Base-by-base conservation (phyloP, 148 eudicot genomes). In the Hydrangea macrophylla region DNA sequence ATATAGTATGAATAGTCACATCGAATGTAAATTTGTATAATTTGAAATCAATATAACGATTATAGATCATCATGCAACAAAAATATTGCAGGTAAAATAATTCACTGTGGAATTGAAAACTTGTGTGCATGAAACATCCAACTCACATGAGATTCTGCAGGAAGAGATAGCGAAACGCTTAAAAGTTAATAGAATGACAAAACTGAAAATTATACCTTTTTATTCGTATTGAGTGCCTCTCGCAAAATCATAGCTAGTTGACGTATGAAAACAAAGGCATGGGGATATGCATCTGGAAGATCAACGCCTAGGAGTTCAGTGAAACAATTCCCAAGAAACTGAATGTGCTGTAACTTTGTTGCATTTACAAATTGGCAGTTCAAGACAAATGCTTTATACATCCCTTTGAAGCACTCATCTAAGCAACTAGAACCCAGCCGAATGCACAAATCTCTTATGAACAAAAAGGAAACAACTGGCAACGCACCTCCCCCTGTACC, bases 321-420 rank as follows among this genome's bases (percentile, higher is more conserved):
- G 30, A 91, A 81, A 72, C 97, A 85, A 73, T 89, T 86, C 59
- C 93, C 83, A 28, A 95, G 92, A 83, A 87, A 89, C 60, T 85
- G 86, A 72, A 95, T 75, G 71, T 95, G 99, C 81, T 95, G 92
- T 65, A 95, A 78, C 68, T 89, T 85, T 42, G 86, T 65, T 17
- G 88, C 86, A 75, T 80, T 94, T 28, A 91, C 81, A 65, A 79
- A 85, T 69, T 87, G 93, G 75, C 97, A 90, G 63, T 82, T 91
- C 78, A 87, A 71, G 39, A 95, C 96, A 63, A 91, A 95, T 30
- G 90, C 90, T 82, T 95, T 95, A 71, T 95, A 95, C 76, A 91
- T 81, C 70, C 99, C 99, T 76, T 78, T 91, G 28, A 95, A 73
- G 85, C 99, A 95, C 72, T 89, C 97, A 70, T 95, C 92, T 51